These are phyloP conservation scores for Asterochloris erici DNA, from an alignment of 139 green algal species.

Conservation along the genomic window DNA sequence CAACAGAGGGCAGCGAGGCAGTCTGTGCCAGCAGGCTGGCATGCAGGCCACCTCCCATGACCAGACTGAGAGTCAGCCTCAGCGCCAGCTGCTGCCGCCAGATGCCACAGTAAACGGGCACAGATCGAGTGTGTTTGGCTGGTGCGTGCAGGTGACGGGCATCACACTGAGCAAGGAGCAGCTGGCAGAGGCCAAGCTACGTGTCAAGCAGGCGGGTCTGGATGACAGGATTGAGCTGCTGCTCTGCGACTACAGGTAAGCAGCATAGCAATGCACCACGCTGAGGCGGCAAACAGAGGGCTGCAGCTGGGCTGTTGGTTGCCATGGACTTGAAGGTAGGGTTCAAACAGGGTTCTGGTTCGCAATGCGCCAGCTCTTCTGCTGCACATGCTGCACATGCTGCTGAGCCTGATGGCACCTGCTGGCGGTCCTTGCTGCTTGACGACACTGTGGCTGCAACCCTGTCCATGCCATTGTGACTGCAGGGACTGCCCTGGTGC, in stretches of 20 bases:
- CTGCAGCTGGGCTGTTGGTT: not conserved
- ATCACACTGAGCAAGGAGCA: slow-evolving; percentile 92
- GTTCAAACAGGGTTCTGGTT: too few relatives aligned
- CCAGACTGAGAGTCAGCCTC: not conserved
- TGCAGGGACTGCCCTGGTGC: slow-evolving; percentile 54
- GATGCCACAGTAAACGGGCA: not conserved
- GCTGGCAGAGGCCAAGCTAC: slow-evolving; percentile 73
- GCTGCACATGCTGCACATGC: not conserved
- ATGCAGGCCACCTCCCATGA: too few relatives aligned
- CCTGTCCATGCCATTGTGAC: not conserved
- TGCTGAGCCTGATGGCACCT: not conserved
- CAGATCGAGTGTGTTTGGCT: not conserved
- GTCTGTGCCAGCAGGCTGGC: too few relatives aligned
- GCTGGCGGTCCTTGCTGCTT: too few relatives aligned
- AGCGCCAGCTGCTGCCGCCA: too few relatives aligned
- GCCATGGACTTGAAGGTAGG: too few relatives aligned
- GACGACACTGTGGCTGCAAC: not conserved
- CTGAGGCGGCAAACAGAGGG: too few relatives aligned
- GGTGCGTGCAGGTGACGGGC: slow-evolving; percentile 46
- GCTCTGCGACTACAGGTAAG: slow-evolving; percentile 88
- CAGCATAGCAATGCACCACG: too few relatives aligned
- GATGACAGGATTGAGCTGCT: slow-evolving; percentile 74
- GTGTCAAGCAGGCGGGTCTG: slow-evolving; percentile 79
- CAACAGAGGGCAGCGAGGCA: too few relatives aligned
- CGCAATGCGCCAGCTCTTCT: not conserved